phyloP scores from a whole-genome alignment of 2,329 filamentous ascomycete species.

The Lachnellula willkommii region DNA sequence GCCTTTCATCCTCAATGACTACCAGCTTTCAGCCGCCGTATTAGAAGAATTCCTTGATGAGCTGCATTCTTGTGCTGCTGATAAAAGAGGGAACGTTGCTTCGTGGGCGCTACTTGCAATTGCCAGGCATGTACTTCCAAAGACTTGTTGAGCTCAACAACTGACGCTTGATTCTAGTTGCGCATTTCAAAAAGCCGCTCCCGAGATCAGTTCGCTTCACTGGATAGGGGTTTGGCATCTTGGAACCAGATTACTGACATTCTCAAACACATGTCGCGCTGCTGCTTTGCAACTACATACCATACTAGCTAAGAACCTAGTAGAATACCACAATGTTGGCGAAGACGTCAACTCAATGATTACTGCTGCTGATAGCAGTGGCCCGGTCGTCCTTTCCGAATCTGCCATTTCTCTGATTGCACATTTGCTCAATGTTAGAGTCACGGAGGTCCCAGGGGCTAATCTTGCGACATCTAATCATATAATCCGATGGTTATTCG shows the following conservation, averaged over 20 bases:
- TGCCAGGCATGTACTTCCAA: constrained; percentile 55
- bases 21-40: constrained; percentile 44
- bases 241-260: constrained; percentile 63
- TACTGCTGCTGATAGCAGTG: constrained; percentile 72
- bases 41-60: constrained; percentile 52
- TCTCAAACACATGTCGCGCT: constrained; percentile 66
- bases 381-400: constrained; percentile 74
- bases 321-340: constrained; percentile 61
- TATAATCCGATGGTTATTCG: constrained; percentile 75
- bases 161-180: constrained; percentile 36
- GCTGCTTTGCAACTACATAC: constrained; percentile 65
- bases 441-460: constrained; percentile 62
- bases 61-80: constrained; percentile 54
- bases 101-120: constrained; percentile 85
- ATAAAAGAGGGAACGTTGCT: constrained; percentile 61
- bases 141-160: constrained; percentile 1
- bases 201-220: constrained; percentile 34
- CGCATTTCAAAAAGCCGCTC: constrained; percentile 39
- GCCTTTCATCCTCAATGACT: constrained; percentile 43
- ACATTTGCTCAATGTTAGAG: constrained; percentile 59
- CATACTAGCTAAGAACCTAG: constrained; percentile 60
- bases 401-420: constrained; percentile 70
- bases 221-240: constrained; percentile 78
- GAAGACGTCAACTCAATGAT: constrained; percentile 69
- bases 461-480: constrained; percentile 64